These are phyloP conservation scores for Silene latifolia DNA, from an alignment of 148 eudicot species.

Conservation along the genomic window DNA sequence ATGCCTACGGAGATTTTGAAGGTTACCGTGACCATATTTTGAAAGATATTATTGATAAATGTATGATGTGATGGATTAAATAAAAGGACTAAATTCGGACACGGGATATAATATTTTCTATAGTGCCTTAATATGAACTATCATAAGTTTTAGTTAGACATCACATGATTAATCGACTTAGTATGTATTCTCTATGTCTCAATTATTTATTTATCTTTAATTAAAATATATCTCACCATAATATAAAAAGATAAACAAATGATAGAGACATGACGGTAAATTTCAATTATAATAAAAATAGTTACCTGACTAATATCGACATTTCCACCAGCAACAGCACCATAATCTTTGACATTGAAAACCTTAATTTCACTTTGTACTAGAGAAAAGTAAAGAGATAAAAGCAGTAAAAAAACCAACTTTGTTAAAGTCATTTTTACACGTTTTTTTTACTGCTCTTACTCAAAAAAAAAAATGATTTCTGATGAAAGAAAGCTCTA, in stretches of 20 bases:
- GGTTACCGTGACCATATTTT: too few relatives aligned
- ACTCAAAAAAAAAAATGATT: background rate
- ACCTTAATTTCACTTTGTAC: constrained; percentile 31
- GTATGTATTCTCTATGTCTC: background rate
- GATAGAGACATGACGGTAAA: too few relatives aligned
- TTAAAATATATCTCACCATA: too few relatives aligned
- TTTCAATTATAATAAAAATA: too few relatives aligned
- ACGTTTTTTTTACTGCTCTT: background rate
- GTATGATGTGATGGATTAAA: too few relatives aligned
- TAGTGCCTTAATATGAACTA: too few relatives aligned
- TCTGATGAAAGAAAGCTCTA: background rate
- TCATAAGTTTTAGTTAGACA: background rate
- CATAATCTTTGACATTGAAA: constrained; percentile 29
- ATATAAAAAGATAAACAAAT: background rate
- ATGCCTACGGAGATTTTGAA: constrained; percentile 30
- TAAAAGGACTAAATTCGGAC: too few relatives aligned
- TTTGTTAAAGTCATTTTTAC: background rate
- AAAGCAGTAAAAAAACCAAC: constrained; percentile 9
- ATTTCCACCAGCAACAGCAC: constrained; percentile 23
- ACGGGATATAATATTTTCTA: too few relatives aligned
- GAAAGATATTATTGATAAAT: too few relatives aligned
- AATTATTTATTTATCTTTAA: too few relatives aligned
- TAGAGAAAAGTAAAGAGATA: constrained; percentile 13
- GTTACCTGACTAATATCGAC: constrained; percentile 27
- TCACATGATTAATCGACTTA: background rate